Conservation (phyloP, 306 rosid species). For the Sindora glabra region DNA sequence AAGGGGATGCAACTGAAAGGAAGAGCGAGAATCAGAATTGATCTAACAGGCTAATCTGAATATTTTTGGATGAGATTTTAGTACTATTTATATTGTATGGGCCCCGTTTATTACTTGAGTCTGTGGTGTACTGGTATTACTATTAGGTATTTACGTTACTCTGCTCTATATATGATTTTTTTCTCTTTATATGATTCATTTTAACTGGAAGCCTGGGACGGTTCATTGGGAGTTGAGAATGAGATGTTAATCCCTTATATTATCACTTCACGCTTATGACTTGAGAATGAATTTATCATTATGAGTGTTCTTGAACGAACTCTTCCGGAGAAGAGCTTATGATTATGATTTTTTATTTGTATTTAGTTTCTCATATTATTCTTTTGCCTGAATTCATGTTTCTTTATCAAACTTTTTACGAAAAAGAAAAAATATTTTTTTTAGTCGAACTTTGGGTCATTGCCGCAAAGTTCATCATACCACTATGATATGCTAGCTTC, state of each 20-base stretch:
- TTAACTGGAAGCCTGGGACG: background rate
- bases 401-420: too few species aligned
- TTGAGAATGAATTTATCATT: slow-evolving; percentile 6
- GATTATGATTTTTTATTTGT: too few species aligned
- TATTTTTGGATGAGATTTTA: slow-evolving; percentile 5
- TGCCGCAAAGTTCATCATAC: too few species aligned
- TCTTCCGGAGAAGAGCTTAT: background rate
- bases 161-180: background rate
- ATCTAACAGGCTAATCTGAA: slow-evolving; percentile 12
- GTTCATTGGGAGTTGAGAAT: background rate
- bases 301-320: slow-evolving; percentile 1
- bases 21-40: slow-evolving; percentile 38
- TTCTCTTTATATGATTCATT: background rate
- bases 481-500: too few species aligned
- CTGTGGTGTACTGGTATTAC: background rate
- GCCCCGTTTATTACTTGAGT: background rate
- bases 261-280: background rate
- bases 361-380: too few species aligned
- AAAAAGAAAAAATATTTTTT: too few species aligned
- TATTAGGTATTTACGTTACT: background rate
- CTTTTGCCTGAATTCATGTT: too few species aligned
- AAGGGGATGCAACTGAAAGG: slow-evolving; percentile 30
- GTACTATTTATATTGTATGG: background rate
- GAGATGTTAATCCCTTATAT: background rate
- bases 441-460: too few species aligned